Evolutionary conservation across 2,329 filamentous ascomycete genomes (phyloP).

Genomic region (Hymenoscyphus infarciens): DNA sequence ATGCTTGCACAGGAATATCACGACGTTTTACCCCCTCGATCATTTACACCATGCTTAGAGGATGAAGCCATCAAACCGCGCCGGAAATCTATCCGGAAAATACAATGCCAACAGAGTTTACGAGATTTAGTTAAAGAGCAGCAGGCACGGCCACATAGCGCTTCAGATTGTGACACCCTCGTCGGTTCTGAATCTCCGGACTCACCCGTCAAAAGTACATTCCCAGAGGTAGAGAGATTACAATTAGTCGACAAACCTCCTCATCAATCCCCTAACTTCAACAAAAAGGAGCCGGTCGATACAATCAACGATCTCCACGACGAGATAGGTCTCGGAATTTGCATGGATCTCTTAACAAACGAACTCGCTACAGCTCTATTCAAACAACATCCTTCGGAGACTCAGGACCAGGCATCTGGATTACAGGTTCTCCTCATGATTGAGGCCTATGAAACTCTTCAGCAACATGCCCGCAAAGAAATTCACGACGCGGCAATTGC

Average conservation of each 20-base stretch:
- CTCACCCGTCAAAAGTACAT: slow-evolving; percentile 12
- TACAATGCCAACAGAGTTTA: slow-evolving; percentile 32
- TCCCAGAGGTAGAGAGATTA: slow-evolving; percentile 11
- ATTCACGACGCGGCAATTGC: slow-evolving; percentile 16
- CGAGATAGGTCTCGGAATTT: slow-evolving; percentile 31
- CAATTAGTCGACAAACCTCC: slow-evolving; percentile 6
- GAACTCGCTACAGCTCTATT: slow-evolving; percentile 27
- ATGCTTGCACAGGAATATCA: slow-evolving; percentile 28
- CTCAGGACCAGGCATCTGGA: slow-evolving; percentile 25
- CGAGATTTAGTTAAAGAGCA: slow-evolving; percentile 28
- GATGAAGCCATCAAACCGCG: slow-evolving; percentile 10
- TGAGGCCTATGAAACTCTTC: slow-evolving; percentile 32
- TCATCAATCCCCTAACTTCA: neutral
- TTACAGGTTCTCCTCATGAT: slow-evolving; percentile 34
- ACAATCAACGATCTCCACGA: slow-evolving; percentile 11
- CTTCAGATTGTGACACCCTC: slow-evolving; percentile 25
- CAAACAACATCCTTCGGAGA: slow-evolving; percentile 18
- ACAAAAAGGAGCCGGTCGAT: slow-evolving; percentile 1
- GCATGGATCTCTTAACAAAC: slow-evolving; percentile 29
- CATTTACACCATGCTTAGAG: slow-evolving; percentile 11
- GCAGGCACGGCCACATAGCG: slow-evolving; percentile 11
- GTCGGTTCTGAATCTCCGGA: slow-evolving; percentile 20
- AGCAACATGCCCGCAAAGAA: slow-evolving; percentile 24
- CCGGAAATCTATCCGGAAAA: slow-evolving; percentile 25
- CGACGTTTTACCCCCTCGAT: slow-evolving; percentile 19